phyloP scores from a whole-genome alignment of 78 protist genomes.

The Tieghemostelium lacteum region DNA sequence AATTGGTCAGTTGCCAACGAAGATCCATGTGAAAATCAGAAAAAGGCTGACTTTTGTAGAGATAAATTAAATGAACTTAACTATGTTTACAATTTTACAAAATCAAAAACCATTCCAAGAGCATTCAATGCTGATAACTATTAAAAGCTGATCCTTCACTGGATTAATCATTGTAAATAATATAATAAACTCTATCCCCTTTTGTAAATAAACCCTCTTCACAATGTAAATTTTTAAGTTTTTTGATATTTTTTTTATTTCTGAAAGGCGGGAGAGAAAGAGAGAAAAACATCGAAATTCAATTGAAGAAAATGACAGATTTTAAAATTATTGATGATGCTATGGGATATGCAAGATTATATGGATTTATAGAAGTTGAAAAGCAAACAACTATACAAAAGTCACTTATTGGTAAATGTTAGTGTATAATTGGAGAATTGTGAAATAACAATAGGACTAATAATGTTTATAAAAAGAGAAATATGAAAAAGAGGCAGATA shows the following conservation, averaged over 20 bases:
- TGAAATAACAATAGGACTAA: neutral
- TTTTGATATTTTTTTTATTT: too few species aligned
- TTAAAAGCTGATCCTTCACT: too few species aligned
- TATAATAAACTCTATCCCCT: too few species aligned
- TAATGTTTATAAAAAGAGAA: conserved; percentile 37
- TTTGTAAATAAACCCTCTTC: too few species aligned
- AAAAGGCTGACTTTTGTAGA: conserved; percentile 75
- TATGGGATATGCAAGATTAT: conserved; percentile 66
- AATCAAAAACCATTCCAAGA: conserved; percentile 58
- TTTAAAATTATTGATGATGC: conserved; percentile 69
- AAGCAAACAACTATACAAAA: neutral
- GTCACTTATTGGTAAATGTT: neutral
- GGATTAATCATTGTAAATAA: too few species aligned
- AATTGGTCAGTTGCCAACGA: conserved; percentile 72
- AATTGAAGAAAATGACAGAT: too few species aligned
- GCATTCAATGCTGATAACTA: conserved; percentile 76
- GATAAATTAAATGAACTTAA: conserved; percentile 69
- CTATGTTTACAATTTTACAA: conserved; percentile 30
- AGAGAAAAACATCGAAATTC: too few species aligned
- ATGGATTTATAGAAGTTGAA: conserved; percentile 48
- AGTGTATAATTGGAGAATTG: neutral
- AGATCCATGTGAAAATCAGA: conserved; percentile 60
- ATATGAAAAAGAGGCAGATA: conserved; percentile 84
- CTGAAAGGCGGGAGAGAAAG: too few species aligned
- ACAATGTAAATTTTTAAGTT: too few species aligned